Evolutionary conservation across 169 alveolate genomes (phyloP).

Genomic region (Plasmodium falciparum): DNA sequence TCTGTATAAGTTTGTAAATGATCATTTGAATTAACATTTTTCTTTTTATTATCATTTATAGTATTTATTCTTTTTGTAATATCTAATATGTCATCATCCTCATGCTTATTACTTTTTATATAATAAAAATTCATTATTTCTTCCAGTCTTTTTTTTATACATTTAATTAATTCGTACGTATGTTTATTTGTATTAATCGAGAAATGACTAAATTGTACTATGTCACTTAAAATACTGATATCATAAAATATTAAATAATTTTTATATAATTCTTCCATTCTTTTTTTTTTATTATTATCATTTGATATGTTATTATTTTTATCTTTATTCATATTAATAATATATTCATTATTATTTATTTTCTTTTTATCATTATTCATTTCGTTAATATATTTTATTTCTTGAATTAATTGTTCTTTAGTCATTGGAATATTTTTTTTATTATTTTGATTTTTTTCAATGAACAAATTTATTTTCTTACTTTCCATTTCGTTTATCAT

Average conservation of each 20-base stretch:
- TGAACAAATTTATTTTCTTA: neutral
- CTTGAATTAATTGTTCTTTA: slow-evolving; percentile 18
- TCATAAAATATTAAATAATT: slow-evolving; percentile 44
- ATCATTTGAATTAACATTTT: too few relatives aligned
- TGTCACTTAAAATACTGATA: slow-evolving; percentile 38
- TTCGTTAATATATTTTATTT: slow-evolving; percentile 41
- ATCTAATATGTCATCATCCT: too few relatives aligned
- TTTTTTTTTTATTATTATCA: neutral
- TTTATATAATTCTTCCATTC: slow-evolving; percentile 4
- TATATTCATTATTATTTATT: too few relatives aligned
- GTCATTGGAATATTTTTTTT: neutral
- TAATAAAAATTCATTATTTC: slow-evolving; percentile 33
- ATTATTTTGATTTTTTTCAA: neutral
- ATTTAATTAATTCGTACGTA: slow-evolving; percentile 46
- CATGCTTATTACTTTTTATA: too few relatives aligned
- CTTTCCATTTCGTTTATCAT: slow-evolving; percentile 15
- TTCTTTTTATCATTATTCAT: neutral
- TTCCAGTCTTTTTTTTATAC: slow-evolving; percentile 35
- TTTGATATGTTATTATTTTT: neutral
- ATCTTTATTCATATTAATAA: neutral
- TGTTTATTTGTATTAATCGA: slow-evolving; percentile 49
- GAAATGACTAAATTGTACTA: slow-evolving; percentile 38
- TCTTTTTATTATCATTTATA: neutral
- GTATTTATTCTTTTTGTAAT: too few relatives aligned
- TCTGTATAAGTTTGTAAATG: too few relatives aligned